Evolutionary conservation across 176 grass and related monocot genomes (phyloP).

Genomic region (Paspalum vaginatum): DNA sequence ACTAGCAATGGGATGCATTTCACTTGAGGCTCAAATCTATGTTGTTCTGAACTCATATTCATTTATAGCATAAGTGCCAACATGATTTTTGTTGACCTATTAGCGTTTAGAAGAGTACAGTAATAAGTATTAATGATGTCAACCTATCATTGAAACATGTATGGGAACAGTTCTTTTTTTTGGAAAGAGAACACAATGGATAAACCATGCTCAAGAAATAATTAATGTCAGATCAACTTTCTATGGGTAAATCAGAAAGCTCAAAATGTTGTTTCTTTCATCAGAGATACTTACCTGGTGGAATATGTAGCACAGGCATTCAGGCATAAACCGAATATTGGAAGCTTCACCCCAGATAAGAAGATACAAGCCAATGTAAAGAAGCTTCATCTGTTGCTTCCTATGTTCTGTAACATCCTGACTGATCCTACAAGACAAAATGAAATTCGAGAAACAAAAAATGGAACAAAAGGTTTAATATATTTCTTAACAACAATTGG

Average conservation of each 20-base stretch:
- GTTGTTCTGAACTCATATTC: not conserved
- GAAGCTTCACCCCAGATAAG: constrained; percentile 87
- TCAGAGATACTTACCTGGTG: constrained; percentile 53
- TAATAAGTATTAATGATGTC: not conserved
- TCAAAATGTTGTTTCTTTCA: constrained; percentile 20
- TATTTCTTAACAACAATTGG: not conserved
- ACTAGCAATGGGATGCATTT: constrained; percentile 7
- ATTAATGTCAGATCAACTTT: constrained; percentile 4
- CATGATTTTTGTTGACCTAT: not conserved
- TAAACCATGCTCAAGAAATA: constrained; percentile 17
- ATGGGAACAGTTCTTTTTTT: not conserved
- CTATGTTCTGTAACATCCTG: constrained; percentile 32
- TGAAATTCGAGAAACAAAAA: constrained; percentile 7
- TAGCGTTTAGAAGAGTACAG: not conserved
- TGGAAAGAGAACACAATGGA: not conserved
- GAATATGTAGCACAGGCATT: constrained; percentile 82
- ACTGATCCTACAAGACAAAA: constrained; percentile 28
- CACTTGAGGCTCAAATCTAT: not conserved
- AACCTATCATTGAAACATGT: not conserved
- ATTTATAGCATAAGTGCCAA: not conserved
- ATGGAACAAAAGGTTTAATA: not conserved
- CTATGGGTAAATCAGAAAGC: constrained; percentile 20
- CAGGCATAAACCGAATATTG: constrained; percentile 83
- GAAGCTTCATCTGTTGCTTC: constrained; percentile 58
- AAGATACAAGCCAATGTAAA: constrained; percentile 79